Evolutionary conservation across 2,329 filamentous ascomycete species (phyloP).

Genomic region (Didymella arachidicola): DNA sequence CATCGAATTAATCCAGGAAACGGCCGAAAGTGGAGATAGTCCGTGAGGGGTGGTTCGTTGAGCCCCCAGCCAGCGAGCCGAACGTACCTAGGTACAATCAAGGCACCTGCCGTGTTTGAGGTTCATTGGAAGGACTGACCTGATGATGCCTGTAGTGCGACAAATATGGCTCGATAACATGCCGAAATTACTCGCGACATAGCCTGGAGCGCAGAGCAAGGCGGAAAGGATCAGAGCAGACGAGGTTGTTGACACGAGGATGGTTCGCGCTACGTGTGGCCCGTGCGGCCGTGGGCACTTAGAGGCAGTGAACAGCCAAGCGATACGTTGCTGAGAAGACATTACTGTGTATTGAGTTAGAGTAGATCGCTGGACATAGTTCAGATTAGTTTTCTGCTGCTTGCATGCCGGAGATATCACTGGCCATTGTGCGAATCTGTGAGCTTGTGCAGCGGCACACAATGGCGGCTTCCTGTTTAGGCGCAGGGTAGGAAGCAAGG

Average conservation of each 20-base stretch:
- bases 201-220: constrained; percentile 21
- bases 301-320: constrained; percentile 17
- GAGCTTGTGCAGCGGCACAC: constrained; percentile 7
- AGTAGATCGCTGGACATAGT: constrained; percentile 23
- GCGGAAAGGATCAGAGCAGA: constrained; percentile 30
- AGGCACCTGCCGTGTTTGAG: constrained; percentile 40
- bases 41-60: constrained; percentile 28
- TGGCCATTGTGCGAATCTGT: constrained; percentile 20
- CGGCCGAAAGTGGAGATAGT: constrained; percentile 35
- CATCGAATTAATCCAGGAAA: constrained; percentile 24
- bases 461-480: constrained; percentile 11
- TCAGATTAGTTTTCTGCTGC: constrained; percentile 31
- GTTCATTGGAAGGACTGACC: constrained; percentile 26
- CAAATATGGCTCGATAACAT: constrained; percentile 28
- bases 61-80: constrained; percentile 28
- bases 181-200: constrained; percentile 25
- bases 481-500: constrained; percentile 14
- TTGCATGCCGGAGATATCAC: constrained; percentile 15
- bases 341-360: constrained; percentile 7
- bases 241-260: constrained; percentile 34
- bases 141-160: constrained; percentile 26
- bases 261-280: constrained; percentile 45
- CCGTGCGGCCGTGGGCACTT: constrained; percentile 37
- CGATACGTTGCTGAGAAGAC: constrained; percentile 7
- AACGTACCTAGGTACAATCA: constrained; percentile 29